Evolutionary conservation across 192 early-diverging fungal species (phyloP).

Genomic region (Gamsiella multidivaricata): DNA sequence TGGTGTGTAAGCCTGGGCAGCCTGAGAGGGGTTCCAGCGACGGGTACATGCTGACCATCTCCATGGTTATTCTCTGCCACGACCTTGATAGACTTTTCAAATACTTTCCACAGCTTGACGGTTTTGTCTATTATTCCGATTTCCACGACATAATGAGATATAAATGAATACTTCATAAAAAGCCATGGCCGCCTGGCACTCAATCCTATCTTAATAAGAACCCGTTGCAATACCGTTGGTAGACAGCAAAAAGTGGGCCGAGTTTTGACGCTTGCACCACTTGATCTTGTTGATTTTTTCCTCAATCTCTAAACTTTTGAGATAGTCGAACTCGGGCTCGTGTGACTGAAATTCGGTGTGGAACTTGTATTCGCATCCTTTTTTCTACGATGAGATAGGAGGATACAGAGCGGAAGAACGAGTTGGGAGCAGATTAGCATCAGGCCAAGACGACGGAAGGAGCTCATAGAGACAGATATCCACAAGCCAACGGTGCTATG

Average conservation of each 20-base stretch:
- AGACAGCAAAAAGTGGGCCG: conserved; percentile 95
- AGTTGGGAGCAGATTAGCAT: not conserved
- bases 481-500: not conserved
- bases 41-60: conserved; percentile 61
- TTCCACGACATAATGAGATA: not conserved
- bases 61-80: conserved; percentile 92
- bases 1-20: conserved; percentile 92
- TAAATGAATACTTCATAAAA: too few species aligned
- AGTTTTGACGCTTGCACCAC: conserved; percentile 97
- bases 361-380: conserved; percentile 99
- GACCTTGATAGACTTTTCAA: conserved; percentile 96
- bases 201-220: not conserved
- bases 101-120: conserved; percentile 99
- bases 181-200: too few species aligned
- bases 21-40: conserved; percentile 63
- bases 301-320: conserved; percentile 99
- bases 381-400: conserved; percentile 77
- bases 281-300: conserved; percentile 99
- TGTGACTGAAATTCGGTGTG: conserved; percentile 99
- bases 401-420: not conserved
- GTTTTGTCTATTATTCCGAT: conserved; percentile 84
- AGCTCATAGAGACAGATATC: not conserved
- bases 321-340: conserved; percentile 99
- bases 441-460: not conserved
- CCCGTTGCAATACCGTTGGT: conserved; percentile 82